Evolutionary conservation across 2,329 filamentous ascomycete genomes (phyloP).

Genomic region (Ophiostoma montium): DNA sequence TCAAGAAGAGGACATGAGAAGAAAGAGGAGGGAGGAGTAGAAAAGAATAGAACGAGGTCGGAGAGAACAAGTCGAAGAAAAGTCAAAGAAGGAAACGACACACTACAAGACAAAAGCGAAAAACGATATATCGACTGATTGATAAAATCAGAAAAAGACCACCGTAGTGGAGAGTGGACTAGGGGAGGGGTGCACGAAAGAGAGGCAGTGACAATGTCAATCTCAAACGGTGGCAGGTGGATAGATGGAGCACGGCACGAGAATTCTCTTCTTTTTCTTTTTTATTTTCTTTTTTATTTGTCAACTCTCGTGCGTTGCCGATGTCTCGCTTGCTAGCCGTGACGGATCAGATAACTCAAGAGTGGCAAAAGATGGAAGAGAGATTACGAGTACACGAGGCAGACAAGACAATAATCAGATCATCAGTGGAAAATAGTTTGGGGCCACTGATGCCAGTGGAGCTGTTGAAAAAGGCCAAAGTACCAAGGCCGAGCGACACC

Average conservation of each 20-base stretch:
- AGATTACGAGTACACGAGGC: no score
- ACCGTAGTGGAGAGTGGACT: not conserved
- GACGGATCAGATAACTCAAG: not conserved
- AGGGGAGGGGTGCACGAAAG: not conserved
- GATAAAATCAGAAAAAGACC: not conserved
- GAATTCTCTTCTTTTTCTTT: not conserved
- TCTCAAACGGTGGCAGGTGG: no score
- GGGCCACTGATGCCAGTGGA: no score
- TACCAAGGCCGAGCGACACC: no score
- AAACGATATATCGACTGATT: not conserved
- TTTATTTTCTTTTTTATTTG: not conserved
- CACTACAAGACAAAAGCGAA: not conserved
- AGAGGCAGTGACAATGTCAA: not conserved
- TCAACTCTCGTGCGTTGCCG: not conserved
- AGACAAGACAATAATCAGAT: no score
- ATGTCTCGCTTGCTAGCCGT: not conserved
- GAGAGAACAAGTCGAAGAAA: not conserved
- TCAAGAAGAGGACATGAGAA: not conserved
- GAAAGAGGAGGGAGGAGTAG: not conserved
- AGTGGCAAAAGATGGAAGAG: no score
- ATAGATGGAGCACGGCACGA: not conserved
- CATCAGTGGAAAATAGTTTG: no score
- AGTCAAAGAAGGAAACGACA: not conserved
- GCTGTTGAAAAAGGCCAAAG: no score
- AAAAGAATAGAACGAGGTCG: not conserved